phyloP scores from a whole-genome alignment of 257 asterid genomes.

The Primulina tabacum region DNA sequence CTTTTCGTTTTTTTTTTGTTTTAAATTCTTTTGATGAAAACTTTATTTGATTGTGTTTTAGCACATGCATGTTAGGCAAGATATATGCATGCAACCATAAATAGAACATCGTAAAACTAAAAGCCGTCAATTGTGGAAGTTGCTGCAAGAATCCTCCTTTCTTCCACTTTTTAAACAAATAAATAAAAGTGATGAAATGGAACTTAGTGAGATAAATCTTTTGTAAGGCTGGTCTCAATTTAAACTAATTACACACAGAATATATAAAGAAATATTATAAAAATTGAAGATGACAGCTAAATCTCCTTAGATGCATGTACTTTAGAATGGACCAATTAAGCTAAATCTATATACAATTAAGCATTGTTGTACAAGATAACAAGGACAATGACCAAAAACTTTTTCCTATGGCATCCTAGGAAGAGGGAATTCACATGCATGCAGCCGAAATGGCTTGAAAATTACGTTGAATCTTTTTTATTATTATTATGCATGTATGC shows the following conservation, averaged over 20 bases:
- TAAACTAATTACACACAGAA: conserved; percentile 13
- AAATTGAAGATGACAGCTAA: conserved; percentile 31
- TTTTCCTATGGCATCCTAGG: conserved; percentile 49
- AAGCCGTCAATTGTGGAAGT: conserved; percentile 27
- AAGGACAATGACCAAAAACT: conserved; percentile 25
- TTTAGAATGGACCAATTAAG: conserved; percentile 29
- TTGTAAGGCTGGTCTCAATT: conserved; percentile 29
- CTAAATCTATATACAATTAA: neutral
- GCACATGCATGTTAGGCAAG: conserved; percentile 12
- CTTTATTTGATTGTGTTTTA: conserved; percentile 12
- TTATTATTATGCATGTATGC: too few relatives aligned
- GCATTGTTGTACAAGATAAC: conserved; percentile 14
- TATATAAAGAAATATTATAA: conserved; percentile 32
- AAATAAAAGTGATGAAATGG: conserved; percentile 33
- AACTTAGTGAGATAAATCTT: conserved; percentile 12
- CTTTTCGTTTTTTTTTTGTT: neutral
- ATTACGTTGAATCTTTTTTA: too few relatives aligned
- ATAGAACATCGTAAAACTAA: conserved; percentile 17
- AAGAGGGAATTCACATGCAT: conserved; percentile 12
- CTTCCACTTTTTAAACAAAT: conserved; percentile 30
- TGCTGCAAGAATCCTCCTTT: conserved; percentile 38
- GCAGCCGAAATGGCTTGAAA: too few relatives aligned
- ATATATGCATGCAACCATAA: conserved; percentile 7
- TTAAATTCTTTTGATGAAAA: neutral
- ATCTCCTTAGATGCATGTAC: conserved; percentile 19